A percentile compares a stretch with the other conserved stretches of the same genome.
These are phyloP conservation scores for Curvularia lunata DNA, from an alignment of 2,329 filamentous ascomycete genomes.

Conservation along the genomic window DNA sequence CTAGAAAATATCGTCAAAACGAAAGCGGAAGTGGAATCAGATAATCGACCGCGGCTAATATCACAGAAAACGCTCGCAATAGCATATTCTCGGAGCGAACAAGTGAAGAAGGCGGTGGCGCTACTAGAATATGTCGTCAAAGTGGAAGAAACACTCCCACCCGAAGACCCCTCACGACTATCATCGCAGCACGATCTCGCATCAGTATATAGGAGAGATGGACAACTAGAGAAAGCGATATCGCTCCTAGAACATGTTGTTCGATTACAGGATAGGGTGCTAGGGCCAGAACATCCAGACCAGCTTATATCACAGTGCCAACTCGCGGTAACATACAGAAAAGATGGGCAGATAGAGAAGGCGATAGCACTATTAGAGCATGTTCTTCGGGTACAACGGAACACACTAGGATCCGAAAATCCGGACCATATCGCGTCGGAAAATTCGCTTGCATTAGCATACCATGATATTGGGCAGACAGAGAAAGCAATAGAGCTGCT, in stretches of 20 bases:
- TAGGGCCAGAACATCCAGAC: not conserved
- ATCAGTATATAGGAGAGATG: not conserved
- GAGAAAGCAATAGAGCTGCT: not conserved
- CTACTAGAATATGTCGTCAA: not conserved
- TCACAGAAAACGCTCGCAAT: not conserved
- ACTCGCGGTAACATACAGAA: not conserved
- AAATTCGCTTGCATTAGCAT: not conserved
- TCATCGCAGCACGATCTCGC: not conserved
- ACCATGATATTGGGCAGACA: not conserved
- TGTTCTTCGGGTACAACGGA: not conserved
- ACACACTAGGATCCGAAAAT: not conserved
- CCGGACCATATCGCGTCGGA: not conserved
- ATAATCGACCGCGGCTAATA: not conserved
- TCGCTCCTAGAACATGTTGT: not conserved
- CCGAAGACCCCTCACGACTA: not conserved
- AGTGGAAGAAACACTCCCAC: not conserved
- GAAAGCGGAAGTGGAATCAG: not conserved
- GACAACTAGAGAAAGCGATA: not conserved
- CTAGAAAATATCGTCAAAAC: not conserved
- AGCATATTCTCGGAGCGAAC: not conserved
- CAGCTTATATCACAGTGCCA: not conserved
- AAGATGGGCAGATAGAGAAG: not conserved
- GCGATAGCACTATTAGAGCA: not conserved
- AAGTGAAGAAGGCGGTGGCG: not conserved
- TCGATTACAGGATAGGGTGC: not conserved